Evolutionary conservation across 1,284 basidiomycete genomes (phyloP).

Genomic region (Laetiporus sulphureus): DNA sequence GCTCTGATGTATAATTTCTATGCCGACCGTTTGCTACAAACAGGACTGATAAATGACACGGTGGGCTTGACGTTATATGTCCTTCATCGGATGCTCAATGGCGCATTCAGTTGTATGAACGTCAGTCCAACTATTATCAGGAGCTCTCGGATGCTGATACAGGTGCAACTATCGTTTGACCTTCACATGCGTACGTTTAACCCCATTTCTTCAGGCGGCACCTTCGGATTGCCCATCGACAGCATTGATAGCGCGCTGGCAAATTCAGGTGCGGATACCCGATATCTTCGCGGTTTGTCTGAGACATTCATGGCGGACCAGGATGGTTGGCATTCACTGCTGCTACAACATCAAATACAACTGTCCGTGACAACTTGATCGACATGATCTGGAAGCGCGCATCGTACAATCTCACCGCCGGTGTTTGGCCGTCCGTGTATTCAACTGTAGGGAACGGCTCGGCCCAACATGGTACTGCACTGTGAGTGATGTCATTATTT

Average conservation of each 20-base stretch:
- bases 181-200: background rate
- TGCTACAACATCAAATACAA: slow-evolving; percentile 14
- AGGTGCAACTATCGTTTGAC: slow-evolving; percentile 1
- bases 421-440: slow-evolving; percentile 17
- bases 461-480: slow-evolving; percentile 7
- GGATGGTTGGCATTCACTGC: slow-evolving; percentile 23
- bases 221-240: slow-evolving; percentile 13
- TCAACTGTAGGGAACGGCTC: slow-evolving; percentile 9
- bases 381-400: slow-evolving; percentile 15
- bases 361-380: slow-evolving; percentile 17
- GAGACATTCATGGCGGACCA: too few relatives aligned
- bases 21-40: slow-evolving; percentile 48
- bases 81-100: background rate
- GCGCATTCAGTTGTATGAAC: slow-evolving; percentile 9
- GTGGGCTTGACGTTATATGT: slow-evolving; percentile 10
- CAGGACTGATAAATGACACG: slow-evolving; percentile 13
- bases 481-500: slow-evolving; percentile 11
- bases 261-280: slow-evolving; percentile 1
- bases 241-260: slow-evolving; percentile 7
- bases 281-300: background rate
- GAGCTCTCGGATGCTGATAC: slow-evolving; percentile 2
- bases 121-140: slow-evolving; percentile 12
- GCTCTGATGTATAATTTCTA: slow-evolving; percentile 61
- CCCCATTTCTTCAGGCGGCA: background rate
- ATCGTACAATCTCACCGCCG: slow-evolving; percentile 15